Evolutionary conservation across 805 yeast genomes (phyloP).

Genomic region (Zygotorulaspora chibaensis): DNA sequence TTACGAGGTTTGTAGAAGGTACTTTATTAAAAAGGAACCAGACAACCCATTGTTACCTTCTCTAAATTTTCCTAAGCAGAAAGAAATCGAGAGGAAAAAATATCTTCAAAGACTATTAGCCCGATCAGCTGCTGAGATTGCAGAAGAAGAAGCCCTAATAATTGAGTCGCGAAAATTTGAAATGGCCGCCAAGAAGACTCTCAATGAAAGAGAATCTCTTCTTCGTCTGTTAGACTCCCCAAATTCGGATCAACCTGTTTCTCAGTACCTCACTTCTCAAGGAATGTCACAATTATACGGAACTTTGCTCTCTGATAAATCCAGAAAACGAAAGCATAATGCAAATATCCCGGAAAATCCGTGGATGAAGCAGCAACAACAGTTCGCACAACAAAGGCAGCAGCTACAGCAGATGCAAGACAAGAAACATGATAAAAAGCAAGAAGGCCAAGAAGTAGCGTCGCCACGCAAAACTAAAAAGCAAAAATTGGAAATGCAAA

Average conservation of each 20-base stretch:
- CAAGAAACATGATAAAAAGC: slow-evolving; percentile 11
- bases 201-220: slow-evolving; percentile 74
- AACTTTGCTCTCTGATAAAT: slow-evolving; percentile 66
- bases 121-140: slow-evolving; percentile 93
- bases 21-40: slow-evolving; percentile 43
- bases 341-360: slow-evolving; percentile 42
- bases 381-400: slow-evolving; percentile 37
- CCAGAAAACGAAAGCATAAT: slow-evolving; percentile 47
- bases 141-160: slow-evolving; percentile 93
- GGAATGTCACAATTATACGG: slow-evolving; percentile 85
- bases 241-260: slow-evolving; percentile 66
- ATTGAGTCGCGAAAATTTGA: slow-evolving; percentile 92
- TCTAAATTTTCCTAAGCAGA: slow-evolving; percentile 62
- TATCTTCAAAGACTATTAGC: slow-evolving; percentile 72
- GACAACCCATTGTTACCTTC: slow-evolving; percentile 54
- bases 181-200: slow-evolving; percentile 83
- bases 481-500: slow-evolving; percentile 32
- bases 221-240: slow-evolving; percentile 84
- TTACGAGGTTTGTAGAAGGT: slow-evolving; percentile 59
- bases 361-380: slow-evolving; percentile 41
- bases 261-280: slow-evolving; percentile 76
- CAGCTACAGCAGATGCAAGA: slow-evolving; percentile 32
- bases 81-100: slow-evolving; percentile 74
- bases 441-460: slow-evolving; percentile 9
- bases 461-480: slow-evolving; percentile 30